Percentiles rank a stretch among this genome's conserved stretches.
These are phyloP conservation scores for Aegilops tauschii DNA, from an alignment of 176 grass and related monocot species.

Conservation along the genomic window DNA sequence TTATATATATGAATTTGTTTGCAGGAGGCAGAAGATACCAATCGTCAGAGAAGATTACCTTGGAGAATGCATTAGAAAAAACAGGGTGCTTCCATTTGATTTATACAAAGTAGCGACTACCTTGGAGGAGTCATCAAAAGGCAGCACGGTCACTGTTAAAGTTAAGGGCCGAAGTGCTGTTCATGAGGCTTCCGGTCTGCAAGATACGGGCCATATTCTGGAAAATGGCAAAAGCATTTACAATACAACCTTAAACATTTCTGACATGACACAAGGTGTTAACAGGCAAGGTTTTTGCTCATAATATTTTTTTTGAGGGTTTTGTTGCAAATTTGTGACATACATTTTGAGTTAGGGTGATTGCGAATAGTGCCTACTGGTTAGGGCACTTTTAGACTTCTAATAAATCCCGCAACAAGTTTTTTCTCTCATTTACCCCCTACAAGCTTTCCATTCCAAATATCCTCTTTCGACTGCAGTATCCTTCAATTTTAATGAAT, in stretches of 20 bases:
- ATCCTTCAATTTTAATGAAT: neutral
- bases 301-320: constrained; percentile 6
- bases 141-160: constrained; percentile 80
- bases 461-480: neutral
- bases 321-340: constrained; percentile 1
- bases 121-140: constrained; percentile 63
- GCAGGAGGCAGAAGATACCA: constrained; percentile 90
- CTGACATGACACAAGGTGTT: constrained; percentile 84
- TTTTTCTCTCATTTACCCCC: neutral
- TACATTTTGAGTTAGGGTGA: neutral
- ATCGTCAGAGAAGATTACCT: constrained; percentile 77
- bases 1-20: constrained; percentile 28
- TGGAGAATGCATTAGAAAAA: constrained; percentile 64
- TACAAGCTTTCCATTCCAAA: constrained; percentile 2
- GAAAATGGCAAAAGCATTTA: constrained; percentile 91
- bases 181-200: constrained; percentile 91
- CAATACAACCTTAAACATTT: constrained; percentile 94
- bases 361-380: neutral
- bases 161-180: constrained; percentile 96
- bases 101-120: constrained; percentile 66
- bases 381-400: neutral
- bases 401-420: neutral
- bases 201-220: constrained; percentile 92
- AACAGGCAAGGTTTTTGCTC: constrained; percentile 64
- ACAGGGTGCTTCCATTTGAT: constrained; percentile 74